Conservation (phyloP, 108 stramenopile genomes). For the Discostella pseudostelligera region DNA sequence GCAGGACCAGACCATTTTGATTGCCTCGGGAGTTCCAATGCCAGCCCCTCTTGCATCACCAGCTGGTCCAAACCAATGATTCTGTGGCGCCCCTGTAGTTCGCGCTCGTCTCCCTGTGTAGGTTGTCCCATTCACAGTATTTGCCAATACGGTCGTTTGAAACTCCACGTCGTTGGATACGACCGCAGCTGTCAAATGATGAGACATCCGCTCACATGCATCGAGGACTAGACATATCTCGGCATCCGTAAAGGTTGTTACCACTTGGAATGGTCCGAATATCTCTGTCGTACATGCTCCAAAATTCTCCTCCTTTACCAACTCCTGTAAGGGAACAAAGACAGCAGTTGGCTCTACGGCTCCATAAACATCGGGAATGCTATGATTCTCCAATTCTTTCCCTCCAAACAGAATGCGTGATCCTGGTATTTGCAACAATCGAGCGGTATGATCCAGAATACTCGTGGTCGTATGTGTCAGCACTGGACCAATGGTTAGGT, state of each 20-base stretch:
- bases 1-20: conserved; percentile 96
- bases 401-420: conserved; percentile 92
- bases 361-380: conserved; percentile 90
- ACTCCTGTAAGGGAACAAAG: conserved; percentile 88
- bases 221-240: conserved; percentile 75
- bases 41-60: conserved; percentile 44
- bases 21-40: conserved; percentile 98
- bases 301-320: conserved; percentile 87
- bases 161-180: conserved; percentile 93
- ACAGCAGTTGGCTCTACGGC: conserved; percentile 98
- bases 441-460: conserved; percentile 80
- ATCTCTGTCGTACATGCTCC: conserved; percentile 84
- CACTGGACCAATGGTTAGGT: conserved; percentile 93
- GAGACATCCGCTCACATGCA: conserved; percentile 91
- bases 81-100: conserved; percentile 99
- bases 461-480: conserved; percentile 88
- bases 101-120: conserved; percentile 94
- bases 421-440: conserved; percentile 77
- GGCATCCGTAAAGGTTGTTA: conserved; percentile 86
- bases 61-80: conserved; percentile 97
- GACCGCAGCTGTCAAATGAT: conserved; percentile 97
- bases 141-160: conserved; percentile 76
- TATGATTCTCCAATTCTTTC: conserved; percentile 79
- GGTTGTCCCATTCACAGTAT: conserved; percentile 98
- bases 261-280: conserved; percentile 97